These are phyloP conservation scores for Trametes meyenii DNA, from an alignment of 768 basidiomycete species.

Conservation along the genomic window DNA sequence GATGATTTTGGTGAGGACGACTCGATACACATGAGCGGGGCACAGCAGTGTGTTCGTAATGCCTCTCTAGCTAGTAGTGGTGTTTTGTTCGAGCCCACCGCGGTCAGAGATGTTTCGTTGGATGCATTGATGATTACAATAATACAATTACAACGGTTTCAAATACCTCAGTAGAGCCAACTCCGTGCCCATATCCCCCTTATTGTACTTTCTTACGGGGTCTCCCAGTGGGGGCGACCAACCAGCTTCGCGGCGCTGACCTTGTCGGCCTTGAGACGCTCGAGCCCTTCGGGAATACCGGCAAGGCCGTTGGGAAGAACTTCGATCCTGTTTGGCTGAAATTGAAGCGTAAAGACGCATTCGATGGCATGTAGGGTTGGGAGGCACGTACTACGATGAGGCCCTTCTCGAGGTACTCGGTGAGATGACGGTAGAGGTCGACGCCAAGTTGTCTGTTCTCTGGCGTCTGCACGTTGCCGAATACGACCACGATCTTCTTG, in stretches of 20 bases:
- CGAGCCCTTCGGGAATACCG: slow-evolving; percentile 41
- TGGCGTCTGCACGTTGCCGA: slow-evolving; percentile 22
- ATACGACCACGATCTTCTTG: slow-evolving; percentile 23
- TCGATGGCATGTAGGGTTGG: not conserved
- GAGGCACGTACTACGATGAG: slow-evolving; percentile 26
- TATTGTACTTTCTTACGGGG: too few species aligned
- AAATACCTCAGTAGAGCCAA: too few species aligned
- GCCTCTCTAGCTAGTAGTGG: too few species aligned
- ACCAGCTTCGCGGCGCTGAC: slow-evolving; percentile 50
- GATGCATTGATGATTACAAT: too few species aligned
- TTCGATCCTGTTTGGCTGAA: slow-evolving; percentile 47
- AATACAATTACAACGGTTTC: too few species aligned
- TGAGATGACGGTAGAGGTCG: slow-evolving; percentile 25
- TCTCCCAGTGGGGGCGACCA: slow-evolving; percentile 44
- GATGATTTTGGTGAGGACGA: slow-evolving; percentile 33
- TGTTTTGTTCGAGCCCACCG: too few species aligned
- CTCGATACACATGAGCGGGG: too few species aligned
- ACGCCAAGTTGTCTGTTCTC: slow-evolving; percentile 19
- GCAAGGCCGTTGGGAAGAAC: slow-evolving; percentile 45
- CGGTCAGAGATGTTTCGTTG: too few species aligned
- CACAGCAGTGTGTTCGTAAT: too few species aligned
- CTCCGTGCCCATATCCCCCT: too few species aligned
- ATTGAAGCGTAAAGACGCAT: not conserved
- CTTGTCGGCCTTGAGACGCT: slow-evolving; percentile 38
- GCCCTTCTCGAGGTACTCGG: slow-evolving; percentile 27